phyloP scores from a whole-genome alignment of 768 basidiomycete species.

The Boletus rubroflammeus region DNA sequence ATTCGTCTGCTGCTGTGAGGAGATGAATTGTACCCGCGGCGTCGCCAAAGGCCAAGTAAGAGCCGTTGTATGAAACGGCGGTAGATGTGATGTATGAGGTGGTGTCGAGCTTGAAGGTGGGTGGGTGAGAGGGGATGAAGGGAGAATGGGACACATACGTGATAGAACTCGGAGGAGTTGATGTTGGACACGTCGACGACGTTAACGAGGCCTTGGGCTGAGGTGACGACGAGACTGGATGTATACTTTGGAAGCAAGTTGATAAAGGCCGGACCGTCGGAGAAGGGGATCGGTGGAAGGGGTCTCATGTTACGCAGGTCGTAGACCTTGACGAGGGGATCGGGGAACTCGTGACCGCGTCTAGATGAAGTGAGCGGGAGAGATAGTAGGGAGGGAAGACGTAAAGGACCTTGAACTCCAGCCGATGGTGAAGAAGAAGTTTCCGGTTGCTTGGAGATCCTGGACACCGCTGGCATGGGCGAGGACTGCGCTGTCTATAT shows the following conservation, averaged over 20 bases:
- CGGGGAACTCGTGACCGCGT: conserved; percentile 82
- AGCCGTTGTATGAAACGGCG: conserved; percentile 80
- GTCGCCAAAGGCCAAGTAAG: conserved; percentile 93
- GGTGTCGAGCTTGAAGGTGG: conserved; percentile 53
- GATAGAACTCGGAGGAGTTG: conserved; percentile 72
- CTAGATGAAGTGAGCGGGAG: conserved; percentile 39
- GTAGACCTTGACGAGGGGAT: conserved; percentile 90
- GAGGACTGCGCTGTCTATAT: conserved; percentile 54
- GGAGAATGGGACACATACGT: conserved; percentile 43
- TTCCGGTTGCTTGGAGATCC: conserved; percentile 75
- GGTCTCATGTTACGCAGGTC: conserved; percentile 82
- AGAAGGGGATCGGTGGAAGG: conserved; percentile 83
- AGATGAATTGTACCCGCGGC: conserved; percentile 82
- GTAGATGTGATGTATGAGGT: conserved; percentile 74
- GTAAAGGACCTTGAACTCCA: conserved; percentile 69
- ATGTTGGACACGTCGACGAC: conserved; percentile 76
- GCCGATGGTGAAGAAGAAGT: conserved; percentile 83
- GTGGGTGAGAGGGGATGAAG: background rate
- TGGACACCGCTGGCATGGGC: conserved; percentile 82
- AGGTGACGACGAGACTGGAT: conserved; percentile 70
- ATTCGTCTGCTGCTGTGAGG: conserved; percentile 66
- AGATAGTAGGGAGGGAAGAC: background rate
- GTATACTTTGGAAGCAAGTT: conserved; percentile 73
- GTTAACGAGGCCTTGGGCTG: conserved; percentile 79
- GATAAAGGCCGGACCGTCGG: conserved; percentile 83